Evolutionary conservation across 441 rosid genomes (phyloP), one percentile per base, ranked within the genome.

Genomic region (Euphorbia neoarborescens): DNA sequence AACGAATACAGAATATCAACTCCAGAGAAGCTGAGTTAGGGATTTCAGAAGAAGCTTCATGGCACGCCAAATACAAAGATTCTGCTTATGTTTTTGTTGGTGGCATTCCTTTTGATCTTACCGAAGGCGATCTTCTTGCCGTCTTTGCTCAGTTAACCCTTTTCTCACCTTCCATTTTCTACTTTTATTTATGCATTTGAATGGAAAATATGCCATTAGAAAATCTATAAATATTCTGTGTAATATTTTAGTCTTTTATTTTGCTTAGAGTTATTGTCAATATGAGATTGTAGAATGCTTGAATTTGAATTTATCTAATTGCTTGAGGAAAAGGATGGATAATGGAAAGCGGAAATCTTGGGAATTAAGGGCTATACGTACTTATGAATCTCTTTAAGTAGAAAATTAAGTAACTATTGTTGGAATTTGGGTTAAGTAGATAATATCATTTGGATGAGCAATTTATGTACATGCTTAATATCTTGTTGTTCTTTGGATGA

Each of bases 51-150:
- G 94, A 82, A 0, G 99, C 97, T 0, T 94, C 96, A 7, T 94
- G 97, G 99, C 99, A 94, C 40, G 88, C 96, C 71, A 90, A 85
- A 81, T 91, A 90, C 85, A 94, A 86, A 78, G 84, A 86, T 22
- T 94, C 97, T 1, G 96, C 97, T 3, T 90, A 91, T 63, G 71
- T 94, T 40, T 91, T 64, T 74, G 88, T 86, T 27, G 97, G 97
- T 15, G 94, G 96, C 72, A 78, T 94, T 62, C 90, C 99, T 9
- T 94, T 80, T 71, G 96, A 91, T 40, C 97, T 91, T 81, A 91
- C 96, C 14, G 97, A 91, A 77, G 97, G 97, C 53, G 99, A 94
- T 77, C 90, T 94, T 75, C 96, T 94, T 57, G 95, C 99, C 20
- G 86, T 94, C 65, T 94, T 91, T 70, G 80, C 97, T 17, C 97